Base-by-base conservation (phyloP, 208 protist genomes). In the Leishmania arabica region DNA sequence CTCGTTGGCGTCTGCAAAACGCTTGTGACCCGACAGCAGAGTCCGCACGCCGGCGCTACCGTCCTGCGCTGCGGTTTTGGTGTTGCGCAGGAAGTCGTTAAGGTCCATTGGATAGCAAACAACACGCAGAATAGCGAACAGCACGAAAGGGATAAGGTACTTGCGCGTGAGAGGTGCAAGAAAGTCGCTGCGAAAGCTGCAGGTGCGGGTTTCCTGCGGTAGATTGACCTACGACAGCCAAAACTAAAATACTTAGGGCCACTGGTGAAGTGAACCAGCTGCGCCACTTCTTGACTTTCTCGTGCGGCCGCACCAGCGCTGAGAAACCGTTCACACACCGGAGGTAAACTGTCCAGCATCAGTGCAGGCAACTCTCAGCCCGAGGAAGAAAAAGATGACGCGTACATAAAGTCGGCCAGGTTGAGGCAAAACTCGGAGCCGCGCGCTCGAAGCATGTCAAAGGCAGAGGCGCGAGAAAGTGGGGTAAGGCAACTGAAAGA, bases 21-120 rank as follows among this genome's bases (percentile, higher is more conserved):
- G 82, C 69, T 92, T 93, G 34, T 69, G 49, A 9, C 88, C 84
- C 19, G 80, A 60, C 56, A 88, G 27, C 68, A 78, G 84, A 40
- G 68, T 37, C 79, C 84, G 78, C 0, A 79, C 71, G 6, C 24
- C 9, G 21, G 27, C 78, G 79, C 13, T 88, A 73, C 54, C 45
- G 3, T 54, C 81, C 27, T 69, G 80, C 19, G 88, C 87, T 11
- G 92, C 90, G 42, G 92, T 95, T 45, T 78, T 89, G 13, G 84
- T 92, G 65, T 84, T 82, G 21, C 87, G 76, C 24, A 95, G 80
- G 72, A 87, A 77, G 37, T 88, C 74, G 81, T 95, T 95, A 27
- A 95, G 69, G 70, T 95, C 92, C 84, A 89, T 88, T 60, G 31
- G 21, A 15, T 17, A 51, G 69, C 24, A 1, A 73, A 9, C 17